Conservation (phyloP, 2,329 filamentous ascomycete genomes). For the Cladosporium halotolerans region DNA sequence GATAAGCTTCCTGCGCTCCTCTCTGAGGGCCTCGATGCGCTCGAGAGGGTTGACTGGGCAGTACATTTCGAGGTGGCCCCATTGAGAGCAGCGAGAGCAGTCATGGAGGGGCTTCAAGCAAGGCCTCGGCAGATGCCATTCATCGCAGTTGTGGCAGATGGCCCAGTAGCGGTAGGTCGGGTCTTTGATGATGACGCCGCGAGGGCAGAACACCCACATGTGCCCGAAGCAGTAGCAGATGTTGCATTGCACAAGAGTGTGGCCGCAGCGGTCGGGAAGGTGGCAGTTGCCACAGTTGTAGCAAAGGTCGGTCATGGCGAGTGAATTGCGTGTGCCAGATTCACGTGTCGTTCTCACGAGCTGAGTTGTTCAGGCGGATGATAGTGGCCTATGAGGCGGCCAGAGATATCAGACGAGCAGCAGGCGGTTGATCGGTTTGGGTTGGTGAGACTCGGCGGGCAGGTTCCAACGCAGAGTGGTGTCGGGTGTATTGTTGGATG, state of each 20-base stretch:
- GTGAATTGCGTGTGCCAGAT: neutral
- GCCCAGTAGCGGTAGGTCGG: slow-evolving; percentile 8
- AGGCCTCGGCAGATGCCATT: slow-evolving; percentile 22
- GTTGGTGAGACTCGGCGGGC: too few relatives aligned
- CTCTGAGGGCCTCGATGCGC: neutral
- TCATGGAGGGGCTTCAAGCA: slow-evolving; percentile 11
- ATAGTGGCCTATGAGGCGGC: too few relatives aligned
- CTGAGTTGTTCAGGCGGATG: too few relatives aligned
- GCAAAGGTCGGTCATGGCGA: slow-evolving; percentile 22
- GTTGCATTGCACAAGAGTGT: slow-evolving; percentile 14
- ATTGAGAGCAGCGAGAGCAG: slow-evolving; percentile 17
- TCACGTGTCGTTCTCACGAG: too few relatives aligned
- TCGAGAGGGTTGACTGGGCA: slow-evolving; percentile 18
- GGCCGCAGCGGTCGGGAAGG: slow-evolving; percentile 17
- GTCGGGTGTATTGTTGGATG: too few relatives aligned
- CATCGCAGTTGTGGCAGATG: slow-evolving; percentile 23
- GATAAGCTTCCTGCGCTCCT: neutral
- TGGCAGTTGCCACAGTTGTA: slow-evolving; percentile 23
- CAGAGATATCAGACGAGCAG: too few relatives aligned
- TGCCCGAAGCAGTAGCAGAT: slow-evolving; percentile 18
- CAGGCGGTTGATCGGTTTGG: too few relatives aligned
- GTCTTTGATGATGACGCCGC: slow-evolving; percentile 12
- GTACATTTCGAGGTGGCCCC: slow-evolving; percentile 20
- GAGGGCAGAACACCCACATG: slow-evolving; percentile 19
- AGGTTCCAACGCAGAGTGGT: too few relatives aligned